Evolutionary conservation across 768 basidiomycete species (phyloP).

Genomic region (Gloeophyllum trabeum): DNA sequence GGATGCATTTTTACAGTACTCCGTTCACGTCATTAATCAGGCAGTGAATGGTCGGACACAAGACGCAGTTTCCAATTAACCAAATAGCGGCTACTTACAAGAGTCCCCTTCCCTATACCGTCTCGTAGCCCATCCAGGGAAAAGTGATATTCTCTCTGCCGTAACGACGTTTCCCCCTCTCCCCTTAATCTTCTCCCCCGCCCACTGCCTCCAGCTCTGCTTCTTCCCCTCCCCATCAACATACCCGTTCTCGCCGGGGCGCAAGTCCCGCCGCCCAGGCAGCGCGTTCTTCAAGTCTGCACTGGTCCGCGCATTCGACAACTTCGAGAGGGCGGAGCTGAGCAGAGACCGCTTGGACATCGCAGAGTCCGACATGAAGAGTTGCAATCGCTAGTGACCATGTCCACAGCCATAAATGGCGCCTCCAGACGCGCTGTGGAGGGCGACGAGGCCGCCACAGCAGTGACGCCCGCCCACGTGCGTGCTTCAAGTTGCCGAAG

Average conservation of each 20-base stretch:
- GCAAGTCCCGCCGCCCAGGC: neutral
- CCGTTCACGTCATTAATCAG: neutral
- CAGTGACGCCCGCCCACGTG: too few species aligned
- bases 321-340: too few species aligned
- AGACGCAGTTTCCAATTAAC: neutral
- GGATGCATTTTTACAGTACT: too few species aligned
- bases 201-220: slow-evolving; percentile 54
- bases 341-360: too few species aligned
- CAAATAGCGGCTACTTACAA: neutral
- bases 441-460: too few species aligned
- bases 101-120: slow-evolving; percentile 23
- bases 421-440: too few species aligned
- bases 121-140: slow-evolving; percentile 75
- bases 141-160: slow-evolving; percentile 43
- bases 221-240: slow-evolving; percentile 12
- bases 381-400: too few species aligned
- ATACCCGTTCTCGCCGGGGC: slow-evolving; percentile 1
- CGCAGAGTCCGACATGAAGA: too few species aligned
- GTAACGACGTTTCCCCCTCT: slow-evolving; percentile 12
- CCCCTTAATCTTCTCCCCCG: slow-evolving; percentile 31
- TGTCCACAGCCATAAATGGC: too few species aligned
- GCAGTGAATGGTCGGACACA: neutral
- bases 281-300: too few species aligned
- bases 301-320: too few species aligned
- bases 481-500: too few species aligned